These are phyloP conservation scores for Diutina pseudorugosa DNA, from an alignment of 1,139 yeast genomes.

Conservation along the genomic window DNA sequence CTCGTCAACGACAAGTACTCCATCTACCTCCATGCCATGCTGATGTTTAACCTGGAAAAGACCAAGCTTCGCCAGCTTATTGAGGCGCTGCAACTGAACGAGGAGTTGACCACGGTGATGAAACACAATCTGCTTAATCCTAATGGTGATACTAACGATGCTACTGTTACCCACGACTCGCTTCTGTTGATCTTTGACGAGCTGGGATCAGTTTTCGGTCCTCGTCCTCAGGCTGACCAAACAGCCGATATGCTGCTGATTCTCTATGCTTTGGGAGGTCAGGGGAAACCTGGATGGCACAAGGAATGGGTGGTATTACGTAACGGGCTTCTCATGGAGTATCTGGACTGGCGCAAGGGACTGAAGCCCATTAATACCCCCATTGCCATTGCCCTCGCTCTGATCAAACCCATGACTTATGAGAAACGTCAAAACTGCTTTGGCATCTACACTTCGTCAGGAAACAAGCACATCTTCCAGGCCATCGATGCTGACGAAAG, in stretches of 20 bases:
- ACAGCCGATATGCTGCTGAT: conserved; percentile 38
- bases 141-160: not conserved
- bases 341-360: conserved; percentile 74
- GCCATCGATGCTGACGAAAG: conserved; percentile 63
- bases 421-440: conserved; percentile 50
- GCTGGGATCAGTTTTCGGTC: not conserved
- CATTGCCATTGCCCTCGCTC: conserved; percentile 61
- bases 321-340: conserved; percentile 58
- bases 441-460: conserved; percentile 62
- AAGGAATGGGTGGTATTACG: conserved; percentile 77
- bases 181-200: conserved; percentile 20
- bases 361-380: conserved; percentile 53
- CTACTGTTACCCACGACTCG: conserved; percentile 9
- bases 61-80: conserved; percentile 31
- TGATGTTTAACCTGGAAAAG: conserved; percentile 31
- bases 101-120: conserved; percentile 26
- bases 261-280: conserved; percentile 57
- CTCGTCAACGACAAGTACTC: conserved; percentile 18
- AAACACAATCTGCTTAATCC: conserved; percentile 18
- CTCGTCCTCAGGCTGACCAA: conserved; percentile 9
- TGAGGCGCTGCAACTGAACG: conserved; percentile 29
- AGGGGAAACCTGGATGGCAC: conserved; percentile 78
- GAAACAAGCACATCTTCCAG: conserved; percentile 64
- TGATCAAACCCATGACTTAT: conserved; percentile 41
- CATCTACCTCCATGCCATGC: conserved; percentile 22